Base-by-base conservation (phyloP, 768 basidiomycete species). In the Hysterangium stoloniferum region DNA sequence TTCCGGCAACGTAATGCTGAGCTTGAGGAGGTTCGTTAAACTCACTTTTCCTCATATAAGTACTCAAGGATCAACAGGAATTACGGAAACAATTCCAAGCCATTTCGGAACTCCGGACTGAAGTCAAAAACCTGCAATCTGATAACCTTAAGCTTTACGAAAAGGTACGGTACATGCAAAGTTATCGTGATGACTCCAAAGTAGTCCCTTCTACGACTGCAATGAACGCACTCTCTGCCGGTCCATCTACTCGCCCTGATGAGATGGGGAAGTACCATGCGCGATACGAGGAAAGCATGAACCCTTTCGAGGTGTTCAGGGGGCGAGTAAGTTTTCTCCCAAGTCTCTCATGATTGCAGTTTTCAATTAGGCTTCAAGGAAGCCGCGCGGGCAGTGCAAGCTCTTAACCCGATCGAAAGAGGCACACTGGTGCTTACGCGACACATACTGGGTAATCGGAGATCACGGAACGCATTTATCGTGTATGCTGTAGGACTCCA, bases 121-220 rank as follows among this genome's bases (percentile, higher is more conserved):
- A 98, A 67, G 82, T 93, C 68, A 92, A 94, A 64, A 80, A 79
- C 48, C 74, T 99, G 33, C 95, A 98, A 66, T 75, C 83, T 1
- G 96, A 98, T 66, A 99, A 98, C 63, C 78, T 99, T 38, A 98
- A 99, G 65, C 71, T 98, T 53, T 98, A 98, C 66, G 96, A 98
- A 68, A 99, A 98, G 71, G 94, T 98, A 45, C 82, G 94, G 54
- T 98, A 98, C 64, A 96, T 97, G 84, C 94, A 98, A 64, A 90
- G 86, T 54, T 99, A 98, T 61, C 78, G 88, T 15, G 88, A 92
- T 61, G 86, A 89, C 32, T 69, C 76, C 27, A 65, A 68, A 5
- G 36, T 55, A 32, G 66, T 86, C 1, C 84, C 86, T 22, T 55
- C 58, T 2, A 61, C 67, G 1, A 64, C 63, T 61, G 36, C 46